Evolutionary conservation across 2,329 filamentous ascomycete genomes (phyloP).

Genomic region (Aspergillus novoparasiticus): DNA sequence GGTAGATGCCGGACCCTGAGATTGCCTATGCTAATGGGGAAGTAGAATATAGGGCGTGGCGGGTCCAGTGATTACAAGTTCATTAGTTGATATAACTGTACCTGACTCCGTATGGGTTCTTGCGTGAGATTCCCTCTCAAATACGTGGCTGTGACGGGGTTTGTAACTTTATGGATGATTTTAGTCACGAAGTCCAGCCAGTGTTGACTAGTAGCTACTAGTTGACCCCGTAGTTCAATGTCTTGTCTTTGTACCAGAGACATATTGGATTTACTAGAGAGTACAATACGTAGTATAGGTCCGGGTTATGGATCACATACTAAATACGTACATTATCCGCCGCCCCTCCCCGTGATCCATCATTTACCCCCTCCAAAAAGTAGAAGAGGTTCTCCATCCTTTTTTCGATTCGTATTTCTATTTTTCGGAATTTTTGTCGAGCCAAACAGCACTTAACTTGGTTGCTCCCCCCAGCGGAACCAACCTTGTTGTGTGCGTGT

Average conservation of each 20-base stretch:
- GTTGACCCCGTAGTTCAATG: background rate
- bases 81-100: background rate
- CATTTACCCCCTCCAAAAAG: background rate
- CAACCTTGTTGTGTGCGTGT: background rate
- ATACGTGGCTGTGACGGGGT: background rate
- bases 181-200: background rate
- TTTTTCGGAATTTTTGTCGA: background rate
- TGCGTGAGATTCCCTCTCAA: background rate
- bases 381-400: background rate
- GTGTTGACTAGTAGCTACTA: background rate
- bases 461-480: background rate
- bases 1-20: background rate
- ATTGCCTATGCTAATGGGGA: background rate
- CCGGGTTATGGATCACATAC: background rate
- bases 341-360: constrained; percentile 5
- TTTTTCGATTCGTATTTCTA: background rate
- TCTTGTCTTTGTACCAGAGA: background rate
- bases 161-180: background rate
- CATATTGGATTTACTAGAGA: background rate
- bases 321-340: background rate
- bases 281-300: background rate
- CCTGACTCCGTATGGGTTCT: background rate
- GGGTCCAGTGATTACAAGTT: background rate
- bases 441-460: background rate
- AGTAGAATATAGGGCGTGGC: background rate